Base-by-base conservation (phyloP, 768 basidiomycete genomes). In the Trametes sanguinea region DNA sequence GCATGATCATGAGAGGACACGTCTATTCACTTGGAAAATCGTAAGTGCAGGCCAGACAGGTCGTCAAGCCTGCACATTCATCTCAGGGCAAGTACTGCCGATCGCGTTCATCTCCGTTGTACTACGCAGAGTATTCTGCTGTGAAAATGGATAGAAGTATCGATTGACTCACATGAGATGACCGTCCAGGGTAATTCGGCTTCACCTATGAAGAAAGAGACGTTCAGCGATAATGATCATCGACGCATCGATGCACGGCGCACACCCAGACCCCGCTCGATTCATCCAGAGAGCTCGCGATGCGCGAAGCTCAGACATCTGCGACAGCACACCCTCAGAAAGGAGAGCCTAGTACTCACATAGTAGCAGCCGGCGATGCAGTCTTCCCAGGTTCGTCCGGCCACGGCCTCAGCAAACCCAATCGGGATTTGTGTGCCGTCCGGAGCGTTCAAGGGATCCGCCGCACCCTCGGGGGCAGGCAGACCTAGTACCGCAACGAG, bases 101-200 rank as follows among this genome's bases (percentile, higher is more conserved):
- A 65, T 60, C 48, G 54, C 17, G 48, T 39, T n/a, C 29, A 52
- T 40, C 59, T 33, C 33, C 47, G 45, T 8, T 5, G n/a, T 13
- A 22, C 22, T 22, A 22, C 22, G 22, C 22, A 22, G 22, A 22
- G 22, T 1, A 22, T 22, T 22, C 22, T 45, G 35, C 6, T 11
- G 35, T 37, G 35, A 44, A 30, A 39, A 35, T 32, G 13, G 2
- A 7, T 14, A 29, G 39, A 22, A 10, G 27, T 22, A 55, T 35
- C 43, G 44, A 55, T 45, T 47, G 33, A 84, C 91, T 78, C 70
- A 91, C 94, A 81, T 94, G 94, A 44, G 90, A 92, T 8, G 90
- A 93, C 63, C 93, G 80, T 43, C 92, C 92, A 6, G 93, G 94
- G 75, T 95, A 95, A 70, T 95, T 95, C 39, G 90, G 90, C 74